Base-by-base conservation (phyloP, 1,139 yeast species). In the Nakaseomyces glabratus region DNA sequence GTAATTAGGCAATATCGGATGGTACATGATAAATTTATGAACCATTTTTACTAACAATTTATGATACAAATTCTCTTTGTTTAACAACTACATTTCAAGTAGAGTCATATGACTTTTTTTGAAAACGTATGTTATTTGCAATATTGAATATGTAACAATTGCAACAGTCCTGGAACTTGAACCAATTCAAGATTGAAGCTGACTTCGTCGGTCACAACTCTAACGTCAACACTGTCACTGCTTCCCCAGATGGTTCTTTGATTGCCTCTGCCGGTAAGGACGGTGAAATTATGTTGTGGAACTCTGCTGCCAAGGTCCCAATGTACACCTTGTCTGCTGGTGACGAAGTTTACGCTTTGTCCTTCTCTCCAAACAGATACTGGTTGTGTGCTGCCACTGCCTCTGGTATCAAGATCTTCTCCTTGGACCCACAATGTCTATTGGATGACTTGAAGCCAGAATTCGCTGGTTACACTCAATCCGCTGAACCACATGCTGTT, bases 311-410 rank as follows among this genome's bases (percentile, higher is more conserved):
- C 60, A 79, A 82, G 74, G 69, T 71, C 66, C 82, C 90, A 63
- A 76, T 88, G 63, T 90, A 86, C 94, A 81, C 95, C 63, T 80
- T 90, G 68, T 74, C 76, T 61, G 93, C 95, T 57, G 85, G 93
- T 67, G 93, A 90, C 63, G 98, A 90, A 76, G 90, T 93, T 59
- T 85, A 84, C 71, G 93, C 96, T 65, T 80, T 90, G 66, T 94
- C 96, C 61, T 93, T 90, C 95, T 88, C 98, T 67, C 98, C 99
- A 72, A 84, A 85, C 94, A 88, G 98, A 82, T 93, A 85, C 93
- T 90, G 98, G 98, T 84, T 93, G 69, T 93, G 95, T 67, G 98
- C 97, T 72, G 98, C 98, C 63, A 90, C 99, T 60, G 74, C 95
- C 55, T 72, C 95, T 56, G 93, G 96, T 63, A 85, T 93, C 75